Conservation (phyloP, 1,284 basidiomycete genomes). For the Ceratobasidium sp. region DNA sequence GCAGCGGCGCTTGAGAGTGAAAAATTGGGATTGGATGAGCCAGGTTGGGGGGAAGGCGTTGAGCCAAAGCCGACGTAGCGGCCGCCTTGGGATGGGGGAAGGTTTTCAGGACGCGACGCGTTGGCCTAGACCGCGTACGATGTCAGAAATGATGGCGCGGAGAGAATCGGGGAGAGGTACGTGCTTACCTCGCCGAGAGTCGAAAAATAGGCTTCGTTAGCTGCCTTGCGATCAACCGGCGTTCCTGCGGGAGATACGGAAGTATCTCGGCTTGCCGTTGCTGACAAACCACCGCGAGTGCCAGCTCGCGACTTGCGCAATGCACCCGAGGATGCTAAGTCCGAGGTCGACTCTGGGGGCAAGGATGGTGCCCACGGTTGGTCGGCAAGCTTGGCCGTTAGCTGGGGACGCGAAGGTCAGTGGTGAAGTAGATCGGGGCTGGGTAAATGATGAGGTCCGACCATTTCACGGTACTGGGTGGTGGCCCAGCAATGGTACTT, state of each 20-base stretch:
- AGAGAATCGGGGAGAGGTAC: conserved; percentile 2
- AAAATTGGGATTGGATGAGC: conserved; percentile 69
- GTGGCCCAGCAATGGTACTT: conserved; percentile 95
- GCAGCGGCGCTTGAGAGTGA: conserved; percentile 77
- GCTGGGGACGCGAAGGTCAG: conserved; percentile 60
- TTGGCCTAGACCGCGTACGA: conserved; percentile 62
- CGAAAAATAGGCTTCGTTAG: conserved; percentile 83
- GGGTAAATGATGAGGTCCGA: conserved; percentile 54
- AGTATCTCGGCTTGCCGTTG: conserved; percentile 65
- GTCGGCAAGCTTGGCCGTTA: conserved; percentile 77
- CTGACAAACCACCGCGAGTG: conserved; percentile 56
- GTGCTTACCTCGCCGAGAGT: conserved; percentile 67
- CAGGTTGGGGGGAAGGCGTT: conserved; percentile 69
- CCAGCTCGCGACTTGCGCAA: conserved; percentile 75
- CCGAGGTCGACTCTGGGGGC: conserved; percentile 61
- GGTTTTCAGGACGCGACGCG: conserved; percentile 73
- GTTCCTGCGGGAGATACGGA: conserved; percentile 61
- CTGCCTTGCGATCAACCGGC: conserved; percentile 74
- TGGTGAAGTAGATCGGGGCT: conserved; percentile 41
- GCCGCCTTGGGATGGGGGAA: conserved; percentile 88
- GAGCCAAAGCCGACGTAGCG: conserved; percentile 87
- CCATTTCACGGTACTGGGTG: conserved; percentile 91
- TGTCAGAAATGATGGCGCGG: conserved; percentile 24
- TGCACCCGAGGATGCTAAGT: conserved; percentile 42
- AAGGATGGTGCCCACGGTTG: conserved; percentile 78